phyloP scores from a whole-genome alignment of 31 red algal species.

The Asparagopsis taxiformis region DNA sequence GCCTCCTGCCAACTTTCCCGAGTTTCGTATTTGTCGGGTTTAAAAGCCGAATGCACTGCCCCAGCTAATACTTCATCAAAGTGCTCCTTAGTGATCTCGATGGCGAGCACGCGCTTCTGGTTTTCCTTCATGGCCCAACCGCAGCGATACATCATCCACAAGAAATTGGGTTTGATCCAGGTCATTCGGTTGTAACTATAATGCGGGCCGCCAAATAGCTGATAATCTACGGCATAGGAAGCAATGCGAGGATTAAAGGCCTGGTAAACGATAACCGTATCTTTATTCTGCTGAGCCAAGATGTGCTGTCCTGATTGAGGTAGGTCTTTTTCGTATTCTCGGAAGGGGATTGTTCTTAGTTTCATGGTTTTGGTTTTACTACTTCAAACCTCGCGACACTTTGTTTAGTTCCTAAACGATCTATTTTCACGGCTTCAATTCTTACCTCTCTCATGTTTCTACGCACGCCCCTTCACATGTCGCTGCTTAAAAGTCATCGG shows the following conservation, averaged over 20 bases:
- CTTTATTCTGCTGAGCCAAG: constrained; percentile 30
- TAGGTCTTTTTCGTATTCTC: too few species aligned
- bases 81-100: constrained; percentile 8
- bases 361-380: too few species aligned
- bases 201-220: constrained; percentile 21
- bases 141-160: constrained; percentile 51
- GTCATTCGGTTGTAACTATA: constrained; percentile 49
- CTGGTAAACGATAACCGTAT: constrained; percentile 43
- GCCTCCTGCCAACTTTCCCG: constrained; percentile 16
- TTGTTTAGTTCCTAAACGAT: too few species aligned
- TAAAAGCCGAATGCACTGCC: constrained; percentile 15
- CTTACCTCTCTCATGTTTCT: too few species aligned
- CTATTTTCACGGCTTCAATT: too few species aligned
- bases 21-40: not conserved
- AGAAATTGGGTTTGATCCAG: constrained; percentile 57
- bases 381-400: too few species aligned
- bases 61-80: constrained; percentile 29
- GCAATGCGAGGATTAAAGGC: constrained; percentile 48
- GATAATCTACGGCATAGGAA: not conserved
- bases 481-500: too few species aligned
- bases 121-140: constrained; percentile 48
- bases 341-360: too few species aligned
- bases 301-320: too few species aligned
- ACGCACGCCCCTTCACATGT: too few species aligned
- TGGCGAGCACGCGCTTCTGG: constrained; percentile 41